phyloP scores from a whole-genome alignment of 2,329 filamentous ascomycete genomes.

The Fusarium sp. region DNA sequence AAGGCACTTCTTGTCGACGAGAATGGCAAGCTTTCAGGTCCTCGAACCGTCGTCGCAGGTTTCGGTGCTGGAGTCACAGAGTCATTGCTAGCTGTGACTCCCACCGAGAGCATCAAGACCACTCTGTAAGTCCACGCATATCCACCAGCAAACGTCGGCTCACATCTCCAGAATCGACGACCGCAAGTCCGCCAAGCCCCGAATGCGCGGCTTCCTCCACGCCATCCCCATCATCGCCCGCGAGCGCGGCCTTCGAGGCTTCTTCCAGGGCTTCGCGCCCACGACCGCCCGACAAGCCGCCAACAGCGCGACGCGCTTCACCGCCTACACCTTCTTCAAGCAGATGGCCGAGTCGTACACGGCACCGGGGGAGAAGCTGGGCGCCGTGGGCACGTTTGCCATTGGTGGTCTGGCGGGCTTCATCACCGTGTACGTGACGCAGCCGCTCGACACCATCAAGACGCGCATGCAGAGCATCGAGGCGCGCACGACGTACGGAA shows the following conservation, averaged over 20 bases:
- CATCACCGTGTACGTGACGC: conserved; percentile 85
- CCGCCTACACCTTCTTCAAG: conserved; percentile 88
- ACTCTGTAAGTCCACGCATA: conserved; percentile 70
- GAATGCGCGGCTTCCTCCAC: conserved; percentile 91
- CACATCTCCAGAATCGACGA: conserved; percentile 81
- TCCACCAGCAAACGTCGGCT: too few species aligned
- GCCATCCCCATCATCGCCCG: conserved; percentile 87
- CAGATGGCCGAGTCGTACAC: conserved; percentile 93
- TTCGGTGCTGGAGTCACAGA: conserved; percentile 96
- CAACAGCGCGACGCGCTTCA: conserved; percentile 92
- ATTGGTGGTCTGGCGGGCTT: conserved; percentile 89
- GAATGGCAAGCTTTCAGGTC: conserved; percentile 88
- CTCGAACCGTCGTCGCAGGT: conserved; percentile 89
- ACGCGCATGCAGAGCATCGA: conserved; percentile 98
- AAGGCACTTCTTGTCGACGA: conserved; percentile 84
- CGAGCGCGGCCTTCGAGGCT: conserved; percentile 88
- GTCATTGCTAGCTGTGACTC: conserved; percentile 91
- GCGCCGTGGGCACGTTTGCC: conserved; percentile 85
- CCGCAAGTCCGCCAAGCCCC: conserved; percentile 84
- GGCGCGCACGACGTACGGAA: conserved; percentile 82
- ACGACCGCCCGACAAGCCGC: conserved; percentile 95
- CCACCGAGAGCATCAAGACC: conserved; percentile 98
- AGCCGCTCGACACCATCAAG: conserved; percentile 91
- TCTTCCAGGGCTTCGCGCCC: conserved; percentile 96
- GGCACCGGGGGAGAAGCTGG: conserved; percentile 93